Evolutionary conservation across 352 stramenopile genomes (phyloP).

Genomic region (Phytophthora pini): DNA sequence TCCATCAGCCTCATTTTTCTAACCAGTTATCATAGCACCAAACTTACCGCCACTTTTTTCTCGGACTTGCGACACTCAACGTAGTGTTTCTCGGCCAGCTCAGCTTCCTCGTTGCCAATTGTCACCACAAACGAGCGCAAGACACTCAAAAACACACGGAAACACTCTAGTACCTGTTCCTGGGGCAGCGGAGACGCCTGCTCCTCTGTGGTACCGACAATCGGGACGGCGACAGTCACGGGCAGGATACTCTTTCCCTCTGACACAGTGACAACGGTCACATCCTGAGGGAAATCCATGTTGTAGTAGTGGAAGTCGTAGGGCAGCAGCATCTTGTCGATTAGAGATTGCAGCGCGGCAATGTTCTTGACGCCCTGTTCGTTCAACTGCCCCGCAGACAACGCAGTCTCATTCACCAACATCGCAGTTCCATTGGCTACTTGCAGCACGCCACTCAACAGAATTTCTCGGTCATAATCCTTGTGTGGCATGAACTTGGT

Average conservation of each 20-base stretch:
- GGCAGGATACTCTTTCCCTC: slow-evolving; percentile 79
- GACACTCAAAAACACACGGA: slow-evolving; percentile 71
- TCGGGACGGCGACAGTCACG: slow-evolving; percentile 59
- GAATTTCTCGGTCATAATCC: slow-evolving; percentile 74
- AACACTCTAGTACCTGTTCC: slow-evolving; percentile 61
- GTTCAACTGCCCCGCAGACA: slow-evolving; percentile 71
- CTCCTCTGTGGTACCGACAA: slow-evolving; percentile 11
- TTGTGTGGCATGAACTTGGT: slow-evolving; percentile 75
- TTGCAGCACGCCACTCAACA: slow-evolving; percentile 63
- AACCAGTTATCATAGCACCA: neutral
- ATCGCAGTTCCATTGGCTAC: slow-evolving; percentile 70
- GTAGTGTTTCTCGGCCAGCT: slow-evolving; percentile 83
- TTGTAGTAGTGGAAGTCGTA: slow-evolving; percentile 90
- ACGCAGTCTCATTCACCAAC: slow-evolving; percentile 70
- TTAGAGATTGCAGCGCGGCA: slow-evolving; percentile 68
- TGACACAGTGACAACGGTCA: slow-evolving; percentile 70
- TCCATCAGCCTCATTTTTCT: neutral
- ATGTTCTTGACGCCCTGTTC: slow-evolving; percentile 82
- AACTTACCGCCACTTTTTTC: slow-evolving; percentile 73
- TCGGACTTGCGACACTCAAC: slow-evolving; percentile 73
- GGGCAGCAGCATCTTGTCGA: slow-evolving; percentile 78
- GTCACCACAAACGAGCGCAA: slow-evolving; percentile 58
- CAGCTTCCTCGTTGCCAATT: slow-evolving; percentile 77
- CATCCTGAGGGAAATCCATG: slow-evolving; percentile 85
- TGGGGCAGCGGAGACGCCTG: neutral